Evolutionary conservation across 2,329 filamentous ascomycete genomes (phyloP).

Genomic region (Pyrenochaeta sp.): DNA sequence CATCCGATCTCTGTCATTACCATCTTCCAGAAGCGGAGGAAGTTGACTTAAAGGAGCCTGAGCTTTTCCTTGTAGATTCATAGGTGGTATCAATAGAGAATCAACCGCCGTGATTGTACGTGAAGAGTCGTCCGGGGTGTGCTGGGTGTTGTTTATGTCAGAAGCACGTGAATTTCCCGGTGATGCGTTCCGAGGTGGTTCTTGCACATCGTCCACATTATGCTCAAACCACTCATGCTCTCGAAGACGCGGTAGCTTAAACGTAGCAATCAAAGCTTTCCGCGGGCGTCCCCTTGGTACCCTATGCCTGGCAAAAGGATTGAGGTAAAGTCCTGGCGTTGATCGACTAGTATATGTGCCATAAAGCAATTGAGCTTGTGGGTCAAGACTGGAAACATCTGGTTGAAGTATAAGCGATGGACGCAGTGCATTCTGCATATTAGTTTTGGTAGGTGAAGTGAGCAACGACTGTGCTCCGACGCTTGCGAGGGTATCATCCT

Average conservation of each 20-base stretch:
- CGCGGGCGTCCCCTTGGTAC: conserved; percentile 51
- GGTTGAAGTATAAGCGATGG: not conserved
- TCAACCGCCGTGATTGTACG: too few relatives aligned
- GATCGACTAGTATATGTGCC: conserved; percentile 39
- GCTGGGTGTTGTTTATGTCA: not conserved
- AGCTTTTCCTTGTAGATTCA: too few relatives aligned
- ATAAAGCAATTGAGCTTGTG: conserved; percentile 29
- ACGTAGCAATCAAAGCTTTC: conserved; percentile 54
- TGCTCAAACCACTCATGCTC: conserved; percentile 47
- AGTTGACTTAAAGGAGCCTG: too few relatives aligned
- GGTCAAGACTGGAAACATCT: conserved; percentile 5
- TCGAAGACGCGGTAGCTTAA: conserved; percentile 49
- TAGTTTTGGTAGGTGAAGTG: not conserved
- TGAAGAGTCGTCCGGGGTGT: not conserved
- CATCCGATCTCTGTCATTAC: not conserved
- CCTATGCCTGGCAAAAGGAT: conserved; percentile 54
- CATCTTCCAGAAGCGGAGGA: not conserved
- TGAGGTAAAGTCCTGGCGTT: conserved; percentile 53
- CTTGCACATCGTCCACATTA: not conserved
- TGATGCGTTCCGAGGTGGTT: not conserved
- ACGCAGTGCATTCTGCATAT: not conserved
- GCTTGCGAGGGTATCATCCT: not conserved
- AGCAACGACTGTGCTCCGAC: not conserved
- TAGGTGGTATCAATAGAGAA: too few relatives aligned
- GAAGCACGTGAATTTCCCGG: not conserved